Conservation (phyloP, 106 monocot species). For the Dendrobium catenatum region DNA sequence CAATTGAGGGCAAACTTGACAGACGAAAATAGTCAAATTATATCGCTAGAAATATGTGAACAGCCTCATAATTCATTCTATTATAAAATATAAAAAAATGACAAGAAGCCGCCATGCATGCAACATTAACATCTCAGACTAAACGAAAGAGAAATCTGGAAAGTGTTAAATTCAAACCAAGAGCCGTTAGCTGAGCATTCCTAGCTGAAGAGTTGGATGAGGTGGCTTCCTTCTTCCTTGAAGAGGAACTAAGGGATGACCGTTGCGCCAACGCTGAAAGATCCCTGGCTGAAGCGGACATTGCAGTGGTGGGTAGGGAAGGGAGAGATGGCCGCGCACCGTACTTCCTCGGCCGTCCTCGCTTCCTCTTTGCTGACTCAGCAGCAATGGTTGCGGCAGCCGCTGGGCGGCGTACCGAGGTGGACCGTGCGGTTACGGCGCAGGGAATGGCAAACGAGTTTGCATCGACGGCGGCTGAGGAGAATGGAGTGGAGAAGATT, state of each 20-base stretch:
- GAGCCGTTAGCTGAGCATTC: conserved; percentile 12
- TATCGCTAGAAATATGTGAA: too few species aligned
- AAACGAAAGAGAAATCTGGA: neutral
- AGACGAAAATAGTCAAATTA: too few species aligned
- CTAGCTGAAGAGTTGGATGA: neutral
- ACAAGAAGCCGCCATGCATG: neutral
- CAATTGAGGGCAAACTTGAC: too few species aligned
- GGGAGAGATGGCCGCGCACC: neutral
- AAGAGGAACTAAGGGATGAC: neutral
- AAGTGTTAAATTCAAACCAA: conserved; percentile 7
- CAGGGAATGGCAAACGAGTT: conserved; percentile 2
- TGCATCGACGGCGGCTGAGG: neutral
- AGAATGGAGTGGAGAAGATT: neutral
- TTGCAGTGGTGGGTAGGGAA: neutral
- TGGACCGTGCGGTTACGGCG: neutral
- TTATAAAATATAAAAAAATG: too few species aligned
- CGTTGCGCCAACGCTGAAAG: neutral
- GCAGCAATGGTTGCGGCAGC: neutral
- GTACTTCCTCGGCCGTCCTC: conserved; percentile 22
- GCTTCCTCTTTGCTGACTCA: conserved; percentile 10
- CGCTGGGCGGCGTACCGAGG: neutral
- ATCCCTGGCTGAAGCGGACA: neutral
- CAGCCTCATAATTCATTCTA: too few species aligned
- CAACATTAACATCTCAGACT: neutral
- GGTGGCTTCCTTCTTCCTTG: conserved; percentile 1